Conservation (phyloP, 805 yeast genomes). For the Candida berthetii region DNA sequence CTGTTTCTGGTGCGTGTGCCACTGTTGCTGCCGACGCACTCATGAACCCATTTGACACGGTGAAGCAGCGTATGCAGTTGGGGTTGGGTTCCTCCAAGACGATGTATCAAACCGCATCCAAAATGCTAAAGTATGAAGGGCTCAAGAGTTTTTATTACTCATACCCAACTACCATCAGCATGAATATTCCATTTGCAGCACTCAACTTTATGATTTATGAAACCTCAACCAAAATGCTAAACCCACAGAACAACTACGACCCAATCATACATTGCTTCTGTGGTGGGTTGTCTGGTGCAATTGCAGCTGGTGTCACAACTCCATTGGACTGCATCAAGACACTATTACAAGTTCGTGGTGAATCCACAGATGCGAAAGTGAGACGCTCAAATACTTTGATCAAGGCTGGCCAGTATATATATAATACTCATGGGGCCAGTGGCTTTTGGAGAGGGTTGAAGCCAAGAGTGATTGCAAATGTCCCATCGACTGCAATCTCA, state of each 20-base stretch:
- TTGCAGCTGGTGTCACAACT: slow-evolving; percentile 91
- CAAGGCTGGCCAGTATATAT: slow-evolving; percentile 67
- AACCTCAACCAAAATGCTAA: slow-evolving; percentile 66
- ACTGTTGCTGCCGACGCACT: slow-evolving; percentile 91
- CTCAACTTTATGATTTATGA: slow-evolving; percentile 92
- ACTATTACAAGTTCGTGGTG: slow-evolving; percentile 76
- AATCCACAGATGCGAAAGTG: slow-evolving; percentile 35
- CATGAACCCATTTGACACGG: slow-evolving; percentile 95
- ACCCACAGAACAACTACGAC: slow-evolving; percentile 74
- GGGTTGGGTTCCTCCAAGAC: slow-evolving; percentile 15
- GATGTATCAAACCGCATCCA: slow-evolving; percentile 31
- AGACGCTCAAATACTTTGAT: slow-evolving; percentile 57
- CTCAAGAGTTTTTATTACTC: slow-evolving; percentile 81
- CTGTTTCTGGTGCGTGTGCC: slow-evolving; percentile 86
- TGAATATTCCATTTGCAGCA: slow-evolving; percentile 94
- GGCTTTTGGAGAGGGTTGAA: slow-evolving; percentile 83
- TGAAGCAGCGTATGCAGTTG: slow-evolving; percentile 92
- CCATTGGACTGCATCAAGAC: slow-evolving; percentile 95
- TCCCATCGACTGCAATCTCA: slow-evolving; percentile 93
- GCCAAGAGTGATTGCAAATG: slow-evolving; percentile 88
- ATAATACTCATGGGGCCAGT: slow-evolving; percentile 46
- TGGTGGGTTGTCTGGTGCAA: slow-evolving; percentile 92
- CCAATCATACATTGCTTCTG: slow-evolving; percentile 89
- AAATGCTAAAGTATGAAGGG: slow-evolving; percentile 59
- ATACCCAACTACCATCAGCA: slow-evolving; percentile 87